Base-by-base conservation (phyloP, 257 asterid genomes). In the Craterostigma plantagineum region DNA sequence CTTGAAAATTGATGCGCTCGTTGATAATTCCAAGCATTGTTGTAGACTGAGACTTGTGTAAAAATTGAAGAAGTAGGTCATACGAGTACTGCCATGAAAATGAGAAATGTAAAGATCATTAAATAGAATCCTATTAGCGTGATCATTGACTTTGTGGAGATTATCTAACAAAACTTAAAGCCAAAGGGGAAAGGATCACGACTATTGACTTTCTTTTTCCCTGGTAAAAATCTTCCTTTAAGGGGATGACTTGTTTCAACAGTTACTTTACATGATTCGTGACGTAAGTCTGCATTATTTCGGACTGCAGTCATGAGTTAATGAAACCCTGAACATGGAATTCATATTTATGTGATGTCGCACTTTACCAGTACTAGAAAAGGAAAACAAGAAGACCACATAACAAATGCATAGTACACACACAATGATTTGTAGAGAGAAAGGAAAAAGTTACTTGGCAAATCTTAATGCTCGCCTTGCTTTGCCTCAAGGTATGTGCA, bases 1-100 rank as follows among this genome's bases (percentile, higher is more conserved):
- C 96, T 68, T 72, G 75, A 64, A 90, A 83, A 68, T 90, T 79
- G 56, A 90, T 90, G 68, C 73, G 98, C 74, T 90, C 94, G 45
- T 90, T 90, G 72, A 90, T 61, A 42, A 90, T 60, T 56, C 98
- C 95, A 59, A 90, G 93, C 91, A 90, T 83, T 39, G 73, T 72
- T 50, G 72, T 75, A 33, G 92, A 83, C 48, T 76, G 91, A 17
- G 73, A 67, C 71, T 90, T 90, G 75, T 90, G 95, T 17, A 90
- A 59, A 63, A 74, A 83, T 73, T 90, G 95, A 58, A 83, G 64
- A 69, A 90, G 79, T 36, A 90, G 82, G 58, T 90, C 93, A 46
- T 83, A 77, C 11, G 98, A 76, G 58, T 79, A 90, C 95, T 90
- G 75, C 43, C 49, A 54, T 30, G 36, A 56, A 59, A 51, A 46